Evolutionary conservation across 148 eudicot species (phyloP).

Genomic region (Gaultheria prostrata): DNA sequence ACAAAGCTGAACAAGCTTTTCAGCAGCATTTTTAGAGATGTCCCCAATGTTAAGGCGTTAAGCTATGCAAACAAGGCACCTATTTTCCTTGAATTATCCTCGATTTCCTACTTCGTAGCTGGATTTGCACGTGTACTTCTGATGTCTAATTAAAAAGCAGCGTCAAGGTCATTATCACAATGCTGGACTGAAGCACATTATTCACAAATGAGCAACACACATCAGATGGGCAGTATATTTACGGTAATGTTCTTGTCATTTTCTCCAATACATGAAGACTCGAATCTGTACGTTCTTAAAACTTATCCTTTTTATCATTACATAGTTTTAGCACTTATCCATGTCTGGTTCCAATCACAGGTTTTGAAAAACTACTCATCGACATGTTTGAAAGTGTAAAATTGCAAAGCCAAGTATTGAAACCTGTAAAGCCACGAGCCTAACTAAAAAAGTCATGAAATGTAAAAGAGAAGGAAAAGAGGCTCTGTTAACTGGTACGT

Average conservation of each 20-base stretch:
- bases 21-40: constrained; percentile 81
- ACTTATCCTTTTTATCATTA: not conserved
- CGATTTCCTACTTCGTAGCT: constrained; percentile 81
- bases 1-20: constrained; percentile 85
- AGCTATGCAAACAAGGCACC: constrained; percentile 83
- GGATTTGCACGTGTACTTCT: constrained; percentile 68
- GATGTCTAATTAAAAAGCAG: constrained; percentile 85
- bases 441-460: not conserved
- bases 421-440: not conserved
- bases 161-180: constrained; percentile 74
- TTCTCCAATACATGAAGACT: not conserved
- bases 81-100: constrained; percentile 82
- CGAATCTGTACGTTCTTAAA: not conserved
- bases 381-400: not conserved
- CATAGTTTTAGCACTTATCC: not conserved
- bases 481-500: constrained; percentile 70
- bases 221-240: not conserved
- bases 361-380: not conserved
- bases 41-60: constrained; percentile 82
- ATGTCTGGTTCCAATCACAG: not conserved
- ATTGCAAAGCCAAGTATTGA: not conserved
- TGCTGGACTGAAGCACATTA: constrained; percentile 62
- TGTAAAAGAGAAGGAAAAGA: not conserved
- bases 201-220: not conserved
- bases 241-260: not conserved